Percentiles rank a stretch among this genome's conserved stretches.
phyloP scores from a whole-genome alignment of 2,329 filamentous ascomycete species.

The Pseudocercospora macadamiae region DNA sequence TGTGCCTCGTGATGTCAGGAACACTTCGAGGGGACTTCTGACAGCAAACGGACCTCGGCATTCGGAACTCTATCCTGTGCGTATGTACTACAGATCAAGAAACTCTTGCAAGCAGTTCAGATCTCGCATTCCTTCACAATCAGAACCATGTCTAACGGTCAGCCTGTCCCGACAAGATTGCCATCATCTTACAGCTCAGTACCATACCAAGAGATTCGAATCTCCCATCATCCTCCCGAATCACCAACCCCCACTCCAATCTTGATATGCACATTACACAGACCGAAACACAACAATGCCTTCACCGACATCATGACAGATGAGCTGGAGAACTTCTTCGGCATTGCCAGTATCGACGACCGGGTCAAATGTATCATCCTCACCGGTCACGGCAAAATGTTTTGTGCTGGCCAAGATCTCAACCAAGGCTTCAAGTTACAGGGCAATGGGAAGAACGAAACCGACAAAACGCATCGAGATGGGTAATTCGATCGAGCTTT shows the following conservation, averaged over 20 bases:
- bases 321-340: conserved; percentile 29
- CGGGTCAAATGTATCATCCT: conserved; percentile 24
- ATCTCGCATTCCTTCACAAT: no score
- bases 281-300: conserved; percentile 25
- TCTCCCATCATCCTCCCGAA: conserved; percentile 26
- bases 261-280: conserved; percentile 24
- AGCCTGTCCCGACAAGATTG: no score
- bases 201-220: conserved; percentile 25
- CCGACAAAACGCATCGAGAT: conserved; percentile 29
- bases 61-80: no score
- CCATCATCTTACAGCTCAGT: no score
- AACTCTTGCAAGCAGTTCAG: no score
- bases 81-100: no score
- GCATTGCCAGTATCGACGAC: conserved; percentile 26
- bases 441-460: conserved; percentile 25
- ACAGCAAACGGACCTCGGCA: no score
- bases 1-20: no score
- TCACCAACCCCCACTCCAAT: conserved; percentile 24
- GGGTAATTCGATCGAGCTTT: conserved; percentile 11
- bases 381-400: conserved; percentile 26
- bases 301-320: conserved; percentile 31
- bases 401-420: conserved; percentile 29
- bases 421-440: conserved; percentile 25
- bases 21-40: no score
- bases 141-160: no score